These are phyloP conservation scores for Pichia terricola DNA, from an alignment of 1,139 yeast species.

Conservation along the genomic window DNA sequence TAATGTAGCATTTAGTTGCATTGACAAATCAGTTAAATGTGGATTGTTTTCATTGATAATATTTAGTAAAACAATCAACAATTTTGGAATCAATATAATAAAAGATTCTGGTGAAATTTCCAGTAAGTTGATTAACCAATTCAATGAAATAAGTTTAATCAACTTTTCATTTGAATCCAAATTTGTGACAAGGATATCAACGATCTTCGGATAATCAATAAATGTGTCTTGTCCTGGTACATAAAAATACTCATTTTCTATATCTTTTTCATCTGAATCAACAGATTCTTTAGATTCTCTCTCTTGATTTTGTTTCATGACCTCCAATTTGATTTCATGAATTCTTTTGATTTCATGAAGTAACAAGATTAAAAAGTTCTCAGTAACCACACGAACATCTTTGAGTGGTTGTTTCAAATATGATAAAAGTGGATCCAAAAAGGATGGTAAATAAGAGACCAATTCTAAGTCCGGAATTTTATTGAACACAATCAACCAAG, in stretches of 20 bases:
- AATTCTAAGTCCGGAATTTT: slow-evolving; percentile 89
- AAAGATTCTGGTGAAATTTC: slow-evolving; percentile 72
- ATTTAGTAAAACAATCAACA: slow-evolving; percentile 47
- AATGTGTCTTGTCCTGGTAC: slow-evolving; percentile 82
- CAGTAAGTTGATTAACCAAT: slow-evolving; percentile 74
- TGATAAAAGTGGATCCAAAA: slow-evolving; percentile 74
- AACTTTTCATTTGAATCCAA: slow-evolving; percentile 67
- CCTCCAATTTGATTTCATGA: slow-evolving; percentile 51
- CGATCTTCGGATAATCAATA: slow-evolving; percentile 71
- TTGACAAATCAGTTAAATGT: slow-evolving; percentile 45
- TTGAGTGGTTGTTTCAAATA: slow-evolving; percentile 78
- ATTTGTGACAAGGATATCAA: slow-evolving; percentile 71
- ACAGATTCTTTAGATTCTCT: neutral
- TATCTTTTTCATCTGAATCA: slow-evolving; percentile 15
- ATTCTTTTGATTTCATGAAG: slow-evolving; percentile 74
- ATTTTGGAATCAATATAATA: slow-evolving; percentile 50
- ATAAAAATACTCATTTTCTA: slow-evolving; percentile 43
- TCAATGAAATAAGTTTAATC: slow-evolving; percentile 69
- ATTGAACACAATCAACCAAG: slow-evolving; percentile 86
- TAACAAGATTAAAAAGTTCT: slow-evolving; percentile 63
- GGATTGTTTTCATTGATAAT: slow-evolving; percentile 45
- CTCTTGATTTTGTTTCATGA: slow-evolving; percentile 16
- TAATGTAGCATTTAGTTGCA: slow-evolving; percentile 41
- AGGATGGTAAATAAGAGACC: slow-evolving; percentile 79
- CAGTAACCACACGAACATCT: slow-evolving; percentile 83